phyloP scores from a whole-genome alignment of 352 stramenopile species.

The Phytopythium cucurbitacearum region DNA sequence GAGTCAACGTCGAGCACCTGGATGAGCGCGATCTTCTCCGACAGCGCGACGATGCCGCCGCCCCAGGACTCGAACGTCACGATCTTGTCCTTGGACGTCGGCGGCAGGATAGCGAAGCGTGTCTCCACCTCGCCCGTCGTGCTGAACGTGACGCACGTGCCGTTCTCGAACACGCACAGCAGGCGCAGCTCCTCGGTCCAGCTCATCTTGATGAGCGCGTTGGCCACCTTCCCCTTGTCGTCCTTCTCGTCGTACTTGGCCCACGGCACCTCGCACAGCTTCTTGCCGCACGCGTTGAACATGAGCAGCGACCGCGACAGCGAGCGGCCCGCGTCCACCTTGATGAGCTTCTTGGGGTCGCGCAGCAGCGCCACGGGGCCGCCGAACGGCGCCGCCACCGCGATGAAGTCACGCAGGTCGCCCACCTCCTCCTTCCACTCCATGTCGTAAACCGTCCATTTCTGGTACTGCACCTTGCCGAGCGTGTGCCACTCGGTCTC shows the following conservation, averaged over 20 bases:
- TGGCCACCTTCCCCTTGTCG: slow-evolving; percentile 15
- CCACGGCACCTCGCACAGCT: slow-evolving; percentile 59
- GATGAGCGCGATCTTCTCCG: slow-evolving; percentile 77
- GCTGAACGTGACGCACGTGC: slow-evolving; percentile 63
- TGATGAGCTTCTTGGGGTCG: slow-evolving; percentile 71
- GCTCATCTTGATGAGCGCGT: slow-evolving; percentile 63
- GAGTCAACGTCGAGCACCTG: slow-evolving; percentile 79
- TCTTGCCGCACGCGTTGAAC: slow-evolving; percentile 70
- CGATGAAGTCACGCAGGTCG: slow-evolving; percentile 67
- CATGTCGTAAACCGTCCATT: slow-evolving; percentile 72
- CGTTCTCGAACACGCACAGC: slow-evolving; percentile 75
- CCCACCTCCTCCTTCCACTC: slow-evolving; percentile 49
- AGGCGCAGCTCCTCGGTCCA: slow-evolving; percentile 84
- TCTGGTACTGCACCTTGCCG: slow-evolving; percentile 86
- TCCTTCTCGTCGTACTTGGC: slow-evolving; percentile 67
- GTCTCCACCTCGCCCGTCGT: slow-evolving; percentile 72
- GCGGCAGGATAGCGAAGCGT: slow-evolving; percentile 61
- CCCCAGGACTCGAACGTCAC: slow-evolving; percentile 76
- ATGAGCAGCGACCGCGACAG: slow-evolving; percentile 60
- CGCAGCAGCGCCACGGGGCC: slow-evolving; percentile 69
- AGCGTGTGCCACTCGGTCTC: slow-evolving; percentile 83
- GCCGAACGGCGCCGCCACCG: slow-evolving; percentile 56
- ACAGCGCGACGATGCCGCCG: slow-evolving; percentile 70
- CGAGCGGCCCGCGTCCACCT: slow-evolving; percentile 43
- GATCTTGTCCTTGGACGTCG: slow-evolving; percentile 66